Evolutionary conservation across 352 stramenopile genomes (phyloP).

Genomic region (Halophytophthora polymorphica): DNA sequence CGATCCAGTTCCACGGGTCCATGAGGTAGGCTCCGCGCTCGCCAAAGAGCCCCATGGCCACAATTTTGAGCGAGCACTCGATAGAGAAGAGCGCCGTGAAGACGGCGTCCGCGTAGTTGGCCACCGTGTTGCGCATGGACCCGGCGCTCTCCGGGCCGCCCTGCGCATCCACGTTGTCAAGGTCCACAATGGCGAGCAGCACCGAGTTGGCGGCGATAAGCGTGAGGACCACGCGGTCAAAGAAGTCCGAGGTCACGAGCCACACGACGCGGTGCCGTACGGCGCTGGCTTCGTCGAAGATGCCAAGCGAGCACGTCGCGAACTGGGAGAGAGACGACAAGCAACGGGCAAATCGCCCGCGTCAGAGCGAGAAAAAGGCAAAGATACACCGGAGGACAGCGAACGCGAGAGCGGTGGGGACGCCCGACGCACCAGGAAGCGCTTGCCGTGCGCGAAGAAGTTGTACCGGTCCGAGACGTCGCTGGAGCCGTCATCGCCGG

Average conservation of each 20-base stretch:
- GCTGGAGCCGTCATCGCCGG: conserved; percentile 31
- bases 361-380: background rate
- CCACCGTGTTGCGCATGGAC: conserved; percentile 47
- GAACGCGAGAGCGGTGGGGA: background rate
- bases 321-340: conserved; percentile 18
- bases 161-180: conserved; percentile 34
- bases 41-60: conserved; percentile 74
- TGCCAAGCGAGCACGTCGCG: conserved; percentile 44
- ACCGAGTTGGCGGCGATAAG: conserved; percentile 82
- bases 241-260: conserved; percentile 48
- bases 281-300: conserved; percentile 43
- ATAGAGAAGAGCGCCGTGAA: conserved; percentile 73
- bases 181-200: conserved; percentile 69
- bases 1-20: conserved; percentile 88
- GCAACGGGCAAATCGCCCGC: conserved; percentile 1
- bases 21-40: conserved; percentile 68
- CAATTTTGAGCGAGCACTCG: conserved; percentile 86
- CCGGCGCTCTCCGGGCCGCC: conserved; percentile 30
- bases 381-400: background rate
- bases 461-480: conserved; percentile 51
- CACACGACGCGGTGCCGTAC: conserved; percentile 45
- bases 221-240: conserved; percentile 70
- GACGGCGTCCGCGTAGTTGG: conserved; percentile 42
- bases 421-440: conserved; percentile 31
- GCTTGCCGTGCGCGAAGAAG: conserved; percentile 51